Conservation (phyloP, 2,329 filamentous ascomycete genomes). For the Pseudogymnoascus sp. region DNA sequence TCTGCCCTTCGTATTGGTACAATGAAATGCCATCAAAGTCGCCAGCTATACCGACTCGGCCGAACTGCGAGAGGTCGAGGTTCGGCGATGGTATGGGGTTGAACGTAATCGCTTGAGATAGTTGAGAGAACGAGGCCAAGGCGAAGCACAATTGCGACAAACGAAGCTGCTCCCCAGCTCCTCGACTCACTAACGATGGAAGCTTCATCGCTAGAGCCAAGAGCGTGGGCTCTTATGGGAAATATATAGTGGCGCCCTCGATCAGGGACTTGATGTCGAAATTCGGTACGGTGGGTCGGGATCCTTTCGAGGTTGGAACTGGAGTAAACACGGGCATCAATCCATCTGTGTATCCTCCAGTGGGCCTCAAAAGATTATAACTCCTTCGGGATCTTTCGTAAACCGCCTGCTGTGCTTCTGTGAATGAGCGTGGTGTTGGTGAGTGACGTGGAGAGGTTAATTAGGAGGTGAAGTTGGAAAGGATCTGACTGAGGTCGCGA, state of each 20-base stretch:
- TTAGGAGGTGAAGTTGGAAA: slow-evolving; percentile 6
- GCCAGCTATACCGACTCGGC: slow-evolving; percentile 77
- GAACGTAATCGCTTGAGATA: slow-evolving; percentile 50
- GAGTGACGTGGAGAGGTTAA: slow-evolving; percentile 4
- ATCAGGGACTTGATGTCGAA: slow-evolving; percentile 3
- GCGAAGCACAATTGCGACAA: slow-evolving; percentile 36
- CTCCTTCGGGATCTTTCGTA: neutral
- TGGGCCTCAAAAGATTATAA: neutral
- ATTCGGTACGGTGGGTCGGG: neutral
- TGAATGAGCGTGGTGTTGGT: slow-evolving; percentile 8
- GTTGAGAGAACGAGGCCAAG: slow-evolving; percentile 31
- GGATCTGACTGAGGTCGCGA: slow-evolving; percentile 3
- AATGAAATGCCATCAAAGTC: slow-evolving; percentile 89
- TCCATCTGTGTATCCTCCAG: slow-evolving; percentile 6
- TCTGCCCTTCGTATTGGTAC: slow-evolving; percentile 79
- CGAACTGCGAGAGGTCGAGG: slow-evolving; percentile 71
- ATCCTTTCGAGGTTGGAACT: neutral
- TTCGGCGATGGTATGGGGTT: slow-evolving; percentile 58
- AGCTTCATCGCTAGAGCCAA: slow-evolving; percentile 26
- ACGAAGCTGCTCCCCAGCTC: slow-evolving; percentile 22
- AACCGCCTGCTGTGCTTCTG: slow-evolving; percentile 7
- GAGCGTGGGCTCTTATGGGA: slow-evolving; percentile 13
- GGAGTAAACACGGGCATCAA: slow-evolving; percentile 5
- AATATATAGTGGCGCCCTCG: slow-evolving; percentile 7
- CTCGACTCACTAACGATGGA: slow-evolving; percentile 26